Conservation (phyloP, 2,329 filamentous ascomycete genomes). For the Cladosporium sphaerospermum region DNA sequence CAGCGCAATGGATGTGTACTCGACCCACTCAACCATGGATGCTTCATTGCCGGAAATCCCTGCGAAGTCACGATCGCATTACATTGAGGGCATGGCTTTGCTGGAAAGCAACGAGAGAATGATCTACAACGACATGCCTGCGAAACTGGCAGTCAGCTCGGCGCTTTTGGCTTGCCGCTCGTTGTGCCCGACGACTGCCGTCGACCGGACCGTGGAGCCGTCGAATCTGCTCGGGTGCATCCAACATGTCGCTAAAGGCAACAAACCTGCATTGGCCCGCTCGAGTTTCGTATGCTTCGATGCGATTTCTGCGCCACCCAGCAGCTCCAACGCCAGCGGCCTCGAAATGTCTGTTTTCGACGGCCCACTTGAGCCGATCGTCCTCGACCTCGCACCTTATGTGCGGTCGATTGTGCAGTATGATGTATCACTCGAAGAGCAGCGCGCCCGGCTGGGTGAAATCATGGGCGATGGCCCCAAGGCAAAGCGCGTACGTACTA, state of each 20-base stretch:
- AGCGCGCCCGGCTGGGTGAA: constrained; percentile 57
- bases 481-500: constrained; percentile 60
- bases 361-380: constrained; percentile 58
- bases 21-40: constrained; percentile 51
- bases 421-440: constrained; percentile 64
- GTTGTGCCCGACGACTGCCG: background rate
- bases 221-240: constrained; percentile 1
- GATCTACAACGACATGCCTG: constrained; percentile 38
- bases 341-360: constrained; percentile 72
- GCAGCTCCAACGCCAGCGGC: constrained; percentile 29
- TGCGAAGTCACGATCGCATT: constrained; percentile 49
- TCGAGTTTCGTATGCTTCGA: constrained; percentile 46
- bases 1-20: constrained; percentile 61
- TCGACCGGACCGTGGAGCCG: background rate
- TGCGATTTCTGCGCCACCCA: constrained; percentile 39
- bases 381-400: constrained; percentile 78
- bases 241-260: constrained; percentile 15
- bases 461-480: constrained; percentile 49
- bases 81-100: constrained; percentile 48
- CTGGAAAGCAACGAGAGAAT: constrained; percentile 45
- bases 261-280: constrained; percentile 24
- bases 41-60: constrained; percentile 54
- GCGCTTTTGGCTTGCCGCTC: background rate
- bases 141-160: constrained; percentile 12
- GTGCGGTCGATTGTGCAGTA: constrained; percentile 77